These are phyloP conservation scores for Serendipita sp. DNA, from an alignment of 1,284 basidiomycete species.

Conservation along the genomic window DNA sequence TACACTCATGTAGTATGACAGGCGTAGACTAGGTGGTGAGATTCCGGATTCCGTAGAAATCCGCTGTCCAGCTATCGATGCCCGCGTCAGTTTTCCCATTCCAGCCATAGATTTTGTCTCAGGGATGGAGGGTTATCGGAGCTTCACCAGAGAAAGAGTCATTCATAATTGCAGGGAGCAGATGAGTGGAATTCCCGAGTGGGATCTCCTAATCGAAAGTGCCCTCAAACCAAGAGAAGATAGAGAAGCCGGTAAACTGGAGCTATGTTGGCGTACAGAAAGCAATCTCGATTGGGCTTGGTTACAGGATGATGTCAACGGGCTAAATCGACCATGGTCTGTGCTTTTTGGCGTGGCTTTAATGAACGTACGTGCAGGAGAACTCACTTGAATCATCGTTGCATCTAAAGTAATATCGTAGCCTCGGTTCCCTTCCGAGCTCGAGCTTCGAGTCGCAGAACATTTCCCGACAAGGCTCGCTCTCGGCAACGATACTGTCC, in stretches of 20 bases:
- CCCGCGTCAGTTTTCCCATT: constrained; percentile 49
- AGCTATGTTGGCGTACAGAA: constrained; percentile 62
- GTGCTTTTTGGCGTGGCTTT: constrained; percentile 61
- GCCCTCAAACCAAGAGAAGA: constrained; percentile 23
- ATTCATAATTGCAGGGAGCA: constrained; percentile 41
- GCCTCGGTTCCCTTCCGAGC: constrained; percentile 36
- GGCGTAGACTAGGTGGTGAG: constrained; percentile 43
- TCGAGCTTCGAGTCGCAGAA: constrained; percentile 58
- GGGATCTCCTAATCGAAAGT: constrained; percentile 43
- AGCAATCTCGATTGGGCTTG: constrained; percentile 70
- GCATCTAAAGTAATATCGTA: constrained; percentile 16
- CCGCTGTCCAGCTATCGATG: constrained; percentile 34
- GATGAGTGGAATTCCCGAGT: constrained; percentile 41
- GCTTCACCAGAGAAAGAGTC: constrained; percentile 47
- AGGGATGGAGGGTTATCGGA: constrained; percentile 24
- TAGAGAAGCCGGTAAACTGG: constrained; percentile 39
- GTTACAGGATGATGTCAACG: constrained; percentile 50
- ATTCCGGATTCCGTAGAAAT: constrained; percentile 34
- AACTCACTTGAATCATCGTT: constrained; percentile 7
- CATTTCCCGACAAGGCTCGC: constrained; percentile 47
- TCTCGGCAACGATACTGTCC: constrained; percentile 36
- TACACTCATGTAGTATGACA: constrained; percentile 20
- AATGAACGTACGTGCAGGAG: constrained; percentile 36
- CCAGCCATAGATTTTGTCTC: constrained; percentile 31
- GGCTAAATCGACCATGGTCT: constrained; percentile 49